These are phyloP conservation scores for Thermothielavioides terrestris DNA, from an alignment of 495 filamentous ascomycete genomes.

Conservation along the genomic window DNA sequence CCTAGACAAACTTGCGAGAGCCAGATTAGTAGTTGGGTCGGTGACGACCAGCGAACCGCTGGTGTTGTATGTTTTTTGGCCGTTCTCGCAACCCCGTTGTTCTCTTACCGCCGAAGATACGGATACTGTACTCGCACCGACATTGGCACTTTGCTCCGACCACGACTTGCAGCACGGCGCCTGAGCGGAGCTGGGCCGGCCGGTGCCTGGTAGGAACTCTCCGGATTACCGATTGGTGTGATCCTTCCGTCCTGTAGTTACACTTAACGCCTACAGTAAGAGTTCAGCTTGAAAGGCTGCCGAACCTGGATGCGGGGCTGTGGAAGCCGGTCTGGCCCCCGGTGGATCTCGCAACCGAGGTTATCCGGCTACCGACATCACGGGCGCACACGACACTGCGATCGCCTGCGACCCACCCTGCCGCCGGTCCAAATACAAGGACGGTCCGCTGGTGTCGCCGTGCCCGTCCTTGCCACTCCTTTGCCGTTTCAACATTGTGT, in stretches of 20 bases:
- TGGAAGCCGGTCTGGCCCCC: constrained; percentile 1
- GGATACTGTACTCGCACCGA: too few relatives aligned
- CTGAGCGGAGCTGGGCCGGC: too few relatives aligned
- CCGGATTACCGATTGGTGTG: too few relatives aligned
- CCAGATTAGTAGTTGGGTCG: constrained; percentile 36
- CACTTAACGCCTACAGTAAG: too few relatives aligned
- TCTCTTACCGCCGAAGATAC: too few relatives aligned
- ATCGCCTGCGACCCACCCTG: neutral
- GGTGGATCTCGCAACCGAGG: constrained; percentile 12
- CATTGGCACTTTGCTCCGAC: too few relatives aligned
- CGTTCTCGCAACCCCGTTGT: too few relatives aligned
- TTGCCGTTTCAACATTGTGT: too few relatives aligned
- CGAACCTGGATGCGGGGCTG: constrained; percentile 10
- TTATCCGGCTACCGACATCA: constrained; percentile 17
- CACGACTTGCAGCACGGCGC: too few relatives aligned
- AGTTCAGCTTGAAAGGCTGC: too few relatives aligned
- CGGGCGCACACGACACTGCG: neutral
- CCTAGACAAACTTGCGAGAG: constrained; percentile 21
- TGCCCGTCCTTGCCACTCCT: constrained; percentile 5
- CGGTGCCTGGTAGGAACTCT: too few relatives aligned
- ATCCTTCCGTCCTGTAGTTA: too few relatives aligned
- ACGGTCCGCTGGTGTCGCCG: neutral
- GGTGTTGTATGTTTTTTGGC: constrained; percentile 36
- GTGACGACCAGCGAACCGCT: constrained; percentile 32
- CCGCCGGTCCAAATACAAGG: neutral